A percentile compares a stretch with the other conserved stretches of the same genome.
phyloP scores from a whole-genome alignment of 2,329 filamentous ascomycete species.

The Phyllosticta citriasiana region DNA sequence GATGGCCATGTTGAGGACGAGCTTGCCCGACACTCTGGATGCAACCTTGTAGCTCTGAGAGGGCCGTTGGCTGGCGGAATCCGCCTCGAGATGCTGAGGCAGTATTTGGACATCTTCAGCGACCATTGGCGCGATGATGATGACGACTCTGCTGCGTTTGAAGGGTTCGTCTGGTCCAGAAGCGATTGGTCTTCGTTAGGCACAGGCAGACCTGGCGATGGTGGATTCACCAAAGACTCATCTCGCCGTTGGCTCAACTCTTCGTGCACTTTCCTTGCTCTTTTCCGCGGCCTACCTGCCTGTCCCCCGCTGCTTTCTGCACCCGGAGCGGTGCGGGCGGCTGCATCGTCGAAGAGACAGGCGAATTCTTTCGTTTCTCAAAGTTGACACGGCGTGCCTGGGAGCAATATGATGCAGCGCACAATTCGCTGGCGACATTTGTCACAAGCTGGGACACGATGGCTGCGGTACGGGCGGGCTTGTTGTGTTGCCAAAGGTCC shows the following conservation, averaged over 20 bases:
- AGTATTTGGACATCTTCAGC: constrained; percentile 33
- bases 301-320: constrained; percentile 14
- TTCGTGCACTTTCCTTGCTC: constrained; percentile 13
- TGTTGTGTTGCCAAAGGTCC: constrained; percentile 12
- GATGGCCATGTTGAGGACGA: constrained; percentile 36
- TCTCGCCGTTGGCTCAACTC: background rate
- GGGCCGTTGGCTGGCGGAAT: constrained; percentile 10
- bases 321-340: constrained; percentile 11
- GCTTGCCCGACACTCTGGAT: constrained; percentile 33
- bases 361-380: constrained; percentile 28
- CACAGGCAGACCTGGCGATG: background rate
- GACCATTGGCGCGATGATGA: constrained; percentile 31
- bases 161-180: background rate
- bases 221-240: background rate
- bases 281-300: constrained; percentile 18
- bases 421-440: constrained; percentile 33
- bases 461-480: constrained; percentile 32
- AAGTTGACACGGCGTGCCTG: constrained; percentile 28
- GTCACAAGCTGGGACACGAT: constrained; percentile 33
- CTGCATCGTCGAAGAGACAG: constrained; percentile 27
- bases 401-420: constrained; percentile 31
- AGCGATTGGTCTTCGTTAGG: background rate
- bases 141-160: constrained; percentile 25
- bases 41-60: constrained; percentile 40
- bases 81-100: constrained; percentile 28